Evolutionary conservation across 1,139 yeast species (phyloP), one percentile per base, ranked within the genome.

Genomic region (Kluyveromyces marxianus): DNA sequence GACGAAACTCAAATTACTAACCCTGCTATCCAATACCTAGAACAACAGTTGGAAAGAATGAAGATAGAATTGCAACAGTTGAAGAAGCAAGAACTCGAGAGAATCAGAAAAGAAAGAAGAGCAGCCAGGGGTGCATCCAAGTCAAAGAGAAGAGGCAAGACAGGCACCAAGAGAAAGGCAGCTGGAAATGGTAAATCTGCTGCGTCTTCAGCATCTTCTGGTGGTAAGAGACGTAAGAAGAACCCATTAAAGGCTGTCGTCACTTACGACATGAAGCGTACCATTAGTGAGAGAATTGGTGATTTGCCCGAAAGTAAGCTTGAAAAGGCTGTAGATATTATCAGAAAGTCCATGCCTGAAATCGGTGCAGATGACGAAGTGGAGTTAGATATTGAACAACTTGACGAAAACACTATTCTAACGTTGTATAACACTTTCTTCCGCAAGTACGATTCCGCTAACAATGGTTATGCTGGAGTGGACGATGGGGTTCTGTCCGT

Each of bases 191-290:
- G 49, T 43, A 24, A 40, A 25, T 40, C 41, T 29, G 32, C 32
- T 25, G 21, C 21, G 21, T 14, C 21, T 14, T 14, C 21, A 14
- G 21, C 21, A 14, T 14, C 21, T 14, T 14, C 21, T 14, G 21
- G 21, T 14, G 25, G 38, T 33, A 28, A 42, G 42, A 32, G 44
- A 35, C 34, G 41, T 34, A 28, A 58, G 59, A 62, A 63, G 59
- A 56, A 46, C 46, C 55, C 58, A 51, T 52, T 58, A 41, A 66
- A 62, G 47, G 57, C 72, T 4, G 80, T 78, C 43, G 84, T 84
- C 42, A 87, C 97, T 0, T 92, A 87, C 63, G 97, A 90, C 62
- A 92, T 92, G 97, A 92, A 94, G 75, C 87, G 88, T 63, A 95
- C 88, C 64, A 83, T 92, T 47, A 81, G 92, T 47, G 97, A 89